Evolutionary conservation across 2,329 filamentous ascomycete species (phyloP).

Genomic region (Botrytis aclada): DNA sequence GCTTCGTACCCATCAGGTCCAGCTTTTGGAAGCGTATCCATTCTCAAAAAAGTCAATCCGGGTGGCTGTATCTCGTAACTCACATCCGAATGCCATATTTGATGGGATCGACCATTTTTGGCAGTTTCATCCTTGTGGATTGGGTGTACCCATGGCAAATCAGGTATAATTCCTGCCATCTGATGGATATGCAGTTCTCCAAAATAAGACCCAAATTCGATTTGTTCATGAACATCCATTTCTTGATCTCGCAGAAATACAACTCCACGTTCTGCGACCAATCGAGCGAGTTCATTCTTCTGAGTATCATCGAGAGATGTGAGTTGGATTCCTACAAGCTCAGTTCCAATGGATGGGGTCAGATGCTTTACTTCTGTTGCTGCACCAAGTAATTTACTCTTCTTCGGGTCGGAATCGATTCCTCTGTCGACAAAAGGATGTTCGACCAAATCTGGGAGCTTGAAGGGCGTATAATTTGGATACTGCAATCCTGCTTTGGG

Average conservation of each 20-base stretch:
- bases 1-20: conserved; percentile 41
- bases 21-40: conserved; percentile 59
- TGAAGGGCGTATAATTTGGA: conserved; percentile 19
- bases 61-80: conserved; percentile 51
- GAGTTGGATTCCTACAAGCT: conserved; percentile 66
- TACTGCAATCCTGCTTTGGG: conserved; percentile 15
- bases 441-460: conserved; percentile 17
- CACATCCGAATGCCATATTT: conserved; percentile 39
- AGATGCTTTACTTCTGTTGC: conserved; percentile 35
- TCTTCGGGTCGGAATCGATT: conserved; percentile 39
- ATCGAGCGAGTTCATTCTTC: conserved; percentile 70
- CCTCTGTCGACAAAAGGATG: conserved; percentile 16
- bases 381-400: conserved; percentile 39
- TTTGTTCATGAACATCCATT: conserved; percentile 44
- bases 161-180: conserved; percentile 18
- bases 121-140: conserved; percentile 19
- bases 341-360: conserved; percentile 68
- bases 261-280: conserved; percentile 55
- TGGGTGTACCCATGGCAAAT: conserved; percentile 20
- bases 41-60: conserved; percentile 47
- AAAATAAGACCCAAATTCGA: conserved; percentile 47
- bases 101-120: conserved; percentile 22
- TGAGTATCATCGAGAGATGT: conserved; percentile 63
- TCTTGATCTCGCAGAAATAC: conserved; percentile 53
- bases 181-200: conserved; percentile 33